Conservation (phyloP, 2,329 filamentous ascomycete genomes). For the Claviceps humidiphila region DNA sequence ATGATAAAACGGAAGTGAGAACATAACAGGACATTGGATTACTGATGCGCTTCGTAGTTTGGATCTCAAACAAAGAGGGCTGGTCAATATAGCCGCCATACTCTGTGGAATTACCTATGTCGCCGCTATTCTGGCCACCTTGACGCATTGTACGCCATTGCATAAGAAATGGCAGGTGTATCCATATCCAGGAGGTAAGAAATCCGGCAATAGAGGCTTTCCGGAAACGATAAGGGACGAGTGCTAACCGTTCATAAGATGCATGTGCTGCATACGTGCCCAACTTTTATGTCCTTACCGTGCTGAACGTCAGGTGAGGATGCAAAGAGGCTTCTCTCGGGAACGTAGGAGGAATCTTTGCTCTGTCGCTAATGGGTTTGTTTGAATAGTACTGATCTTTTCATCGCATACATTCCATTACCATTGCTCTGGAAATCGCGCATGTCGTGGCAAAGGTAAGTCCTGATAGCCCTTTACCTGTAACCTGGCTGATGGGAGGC, state of each 20-base stretch:
- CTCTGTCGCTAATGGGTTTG: neutral
- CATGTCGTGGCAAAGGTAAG: constrained; percentile 12
- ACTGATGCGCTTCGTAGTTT: constrained; percentile 12
- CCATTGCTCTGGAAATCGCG: constrained; percentile 27
- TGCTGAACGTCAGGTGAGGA: neutral
- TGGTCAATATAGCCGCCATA: constrained; percentile 22
- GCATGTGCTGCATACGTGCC: neutral
- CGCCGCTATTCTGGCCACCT: constrained; percentile 19
- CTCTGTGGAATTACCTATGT: constrained; percentile 19
- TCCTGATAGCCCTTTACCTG: neutral
- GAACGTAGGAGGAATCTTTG: no score
- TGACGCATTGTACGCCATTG: constrained; percentile 22
- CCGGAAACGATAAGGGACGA: neutral
- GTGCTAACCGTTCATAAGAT: neutral
- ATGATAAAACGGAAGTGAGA: neutral
- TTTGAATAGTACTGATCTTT: constrained; percentile 23
- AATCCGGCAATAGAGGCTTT: no score
- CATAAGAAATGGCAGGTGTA: constrained; percentile 26
- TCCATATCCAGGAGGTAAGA: constrained; percentile 26
- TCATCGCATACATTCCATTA: constrained; percentile 26
- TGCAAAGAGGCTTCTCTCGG: neutral
- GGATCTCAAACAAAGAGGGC: constrained; percentile 8
- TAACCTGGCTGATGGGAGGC: no score
- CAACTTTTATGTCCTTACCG: neutral
- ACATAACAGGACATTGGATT: neutral